Conservation (phyloP, 2,329 filamentous ascomycete species). For the Colletotrichum godetiae region DNA sequence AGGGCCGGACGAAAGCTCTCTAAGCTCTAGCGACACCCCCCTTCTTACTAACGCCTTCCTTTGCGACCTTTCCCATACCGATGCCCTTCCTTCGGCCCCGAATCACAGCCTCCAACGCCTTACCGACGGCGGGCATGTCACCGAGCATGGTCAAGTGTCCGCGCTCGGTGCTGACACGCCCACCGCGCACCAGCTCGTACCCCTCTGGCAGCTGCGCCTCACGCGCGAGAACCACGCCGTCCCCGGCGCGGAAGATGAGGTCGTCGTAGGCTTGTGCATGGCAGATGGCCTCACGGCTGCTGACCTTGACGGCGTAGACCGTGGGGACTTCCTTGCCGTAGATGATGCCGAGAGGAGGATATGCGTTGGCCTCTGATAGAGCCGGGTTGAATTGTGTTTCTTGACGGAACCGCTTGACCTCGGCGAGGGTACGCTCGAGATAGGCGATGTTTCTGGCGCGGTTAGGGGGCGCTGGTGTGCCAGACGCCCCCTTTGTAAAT, state of each 20-base stretch:
- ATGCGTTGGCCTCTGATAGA: conserved; percentile 74
- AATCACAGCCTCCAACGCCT: conserved; percentile 75
- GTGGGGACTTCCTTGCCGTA: conserved; percentile 91
- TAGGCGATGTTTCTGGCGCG: conserved; percentile 69
- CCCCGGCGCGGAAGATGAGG: conserved; percentile 85
- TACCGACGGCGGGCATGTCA: conserved; percentile 84
- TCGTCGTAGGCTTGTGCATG: conserved; percentile 86
- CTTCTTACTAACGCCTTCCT: not conserved
- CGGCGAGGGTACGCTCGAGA: conserved; percentile 77
- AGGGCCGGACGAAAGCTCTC: not conserved
- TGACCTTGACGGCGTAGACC: conserved; percentile 82
- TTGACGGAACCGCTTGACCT: conserved; percentile 79
- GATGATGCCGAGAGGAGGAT: conserved; percentile 85
- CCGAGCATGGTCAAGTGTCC: conserved; percentile 91
- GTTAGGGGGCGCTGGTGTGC: conserved; percentile 57
- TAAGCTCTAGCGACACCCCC: conserved; percentile 6
- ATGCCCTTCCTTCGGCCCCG: conserved; percentile 78
- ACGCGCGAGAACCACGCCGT: conserved; percentile 87
- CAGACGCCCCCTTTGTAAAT: conserved; percentile 39
- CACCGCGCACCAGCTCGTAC: conserved; percentile 79
- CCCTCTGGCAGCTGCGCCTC: conserved; percentile 88
- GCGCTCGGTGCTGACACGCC: conserved; percentile 81
- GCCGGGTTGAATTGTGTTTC: conserved; percentile 73
- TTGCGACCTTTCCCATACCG: conserved; percentile 62
- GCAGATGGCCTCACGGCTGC: conserved; percentile 78